Conservation (phyloP, 345 rosid genomes). For the Jatropha curcas region DNA sequence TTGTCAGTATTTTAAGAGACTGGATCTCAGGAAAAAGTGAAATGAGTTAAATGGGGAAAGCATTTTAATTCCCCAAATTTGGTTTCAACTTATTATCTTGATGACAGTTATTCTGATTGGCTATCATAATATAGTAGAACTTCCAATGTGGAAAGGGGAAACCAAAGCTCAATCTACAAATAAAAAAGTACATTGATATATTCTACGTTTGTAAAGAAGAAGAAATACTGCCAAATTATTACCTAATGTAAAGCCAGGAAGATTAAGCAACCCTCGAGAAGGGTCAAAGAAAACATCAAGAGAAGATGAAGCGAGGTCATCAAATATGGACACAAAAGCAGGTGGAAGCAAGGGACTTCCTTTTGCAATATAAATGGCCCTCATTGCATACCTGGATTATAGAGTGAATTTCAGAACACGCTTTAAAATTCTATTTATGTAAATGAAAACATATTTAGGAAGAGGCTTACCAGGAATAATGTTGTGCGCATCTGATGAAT, state of each 20-base stretch:
- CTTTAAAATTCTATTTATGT: constrained; percentile 4
- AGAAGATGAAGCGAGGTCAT: constrained; percentile 87
- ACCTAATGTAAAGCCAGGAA: constrained; percentile 86
- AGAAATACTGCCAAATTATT: constrained; percentile 17
- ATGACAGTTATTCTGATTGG: background rate
- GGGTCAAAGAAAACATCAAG: constrained; percentile 96
- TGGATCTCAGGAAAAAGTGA: background rate
- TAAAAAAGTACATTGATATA: constrained; percentile 3
- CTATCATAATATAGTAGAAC: background rate
- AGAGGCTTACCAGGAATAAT: constrained; percentile 79
- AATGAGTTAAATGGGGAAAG: background rate
- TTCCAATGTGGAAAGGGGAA: background rate
- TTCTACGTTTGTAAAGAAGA: background rate
- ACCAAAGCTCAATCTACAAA: background rate
- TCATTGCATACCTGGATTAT: constrained; percentile 79
- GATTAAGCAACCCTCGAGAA: constrained; percentile 66
- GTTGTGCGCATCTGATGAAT: constrained; percentile 70
- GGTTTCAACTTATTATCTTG: background rate
- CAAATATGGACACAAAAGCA: constrained; percentile 80
- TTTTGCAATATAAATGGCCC: constrained; percentile 88
- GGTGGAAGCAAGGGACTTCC: constrained; percentile 93
- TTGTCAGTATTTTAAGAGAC: background rate
- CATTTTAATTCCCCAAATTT: background rate
- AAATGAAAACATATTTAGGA: constrained; percentile 18
- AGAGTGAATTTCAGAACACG: constrained; percentile 13